Conservation (phyloP, 2,329 filamentous ascomycete species). For the Sporothrix pallida region DNA sequence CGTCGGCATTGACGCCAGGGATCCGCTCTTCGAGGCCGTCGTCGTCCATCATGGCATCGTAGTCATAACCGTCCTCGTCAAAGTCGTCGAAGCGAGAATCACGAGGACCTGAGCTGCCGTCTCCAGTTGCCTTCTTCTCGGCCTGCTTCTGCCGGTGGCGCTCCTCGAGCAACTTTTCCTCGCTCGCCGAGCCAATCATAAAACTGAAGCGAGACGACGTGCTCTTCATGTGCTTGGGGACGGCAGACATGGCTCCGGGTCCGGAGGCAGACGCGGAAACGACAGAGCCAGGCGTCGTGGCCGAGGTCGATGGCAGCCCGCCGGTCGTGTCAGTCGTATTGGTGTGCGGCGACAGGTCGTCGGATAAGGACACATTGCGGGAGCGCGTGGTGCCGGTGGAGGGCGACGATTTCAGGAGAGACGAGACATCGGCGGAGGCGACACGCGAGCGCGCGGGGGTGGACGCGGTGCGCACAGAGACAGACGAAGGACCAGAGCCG, state of each 20-base stretch:
- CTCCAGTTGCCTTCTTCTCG: slow-evolving; percentile 58
- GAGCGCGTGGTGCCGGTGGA: slow-evolving; percentile 54
- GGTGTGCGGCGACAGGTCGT: slow-evolving; percentile 53
- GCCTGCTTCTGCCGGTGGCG: slow-evolving; percentile 70
- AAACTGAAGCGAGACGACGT: slow-evolving; percentile 83
- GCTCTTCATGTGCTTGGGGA: slow-evolving; percentile 73
- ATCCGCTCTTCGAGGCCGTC: slow-evolving; percentile 71
- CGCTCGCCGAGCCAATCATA: slow-evolving; percentile 71
- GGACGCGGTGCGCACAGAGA: slow-evolving; percentile 40
- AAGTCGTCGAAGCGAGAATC: slow-evolving; percentile 67
- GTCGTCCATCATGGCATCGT: slow-evolving; percentile 69
- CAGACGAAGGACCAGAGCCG: slow-evolving; percentile 37
- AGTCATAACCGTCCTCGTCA: slow-evolving; percentile 65
- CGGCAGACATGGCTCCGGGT: slow-evolving; percentile 43
- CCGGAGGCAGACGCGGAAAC: background rate
- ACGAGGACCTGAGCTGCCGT: slow-evolving; percentile 40
- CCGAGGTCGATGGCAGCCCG: slow-evolving; percentile 21
- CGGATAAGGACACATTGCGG: slow-evolving; percentile 59
- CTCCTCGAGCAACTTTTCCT: slow-evolving; percentile 74
- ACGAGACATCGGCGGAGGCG: slow-evolving; percentile 41
- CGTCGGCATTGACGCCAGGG: slow-evolving; percentile 57
- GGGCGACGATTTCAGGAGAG: slow-evolving; percentile 41
- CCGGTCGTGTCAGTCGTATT: slow-evolving; percentile 43
- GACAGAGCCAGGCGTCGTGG: slow-evolving; percentile 35
- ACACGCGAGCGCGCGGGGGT: slow-evolving; percentile 46